phyloP scores from a whole-genome alignment of 108 stramenopile genomes.

The Skeletonema tropicum region DNA sequence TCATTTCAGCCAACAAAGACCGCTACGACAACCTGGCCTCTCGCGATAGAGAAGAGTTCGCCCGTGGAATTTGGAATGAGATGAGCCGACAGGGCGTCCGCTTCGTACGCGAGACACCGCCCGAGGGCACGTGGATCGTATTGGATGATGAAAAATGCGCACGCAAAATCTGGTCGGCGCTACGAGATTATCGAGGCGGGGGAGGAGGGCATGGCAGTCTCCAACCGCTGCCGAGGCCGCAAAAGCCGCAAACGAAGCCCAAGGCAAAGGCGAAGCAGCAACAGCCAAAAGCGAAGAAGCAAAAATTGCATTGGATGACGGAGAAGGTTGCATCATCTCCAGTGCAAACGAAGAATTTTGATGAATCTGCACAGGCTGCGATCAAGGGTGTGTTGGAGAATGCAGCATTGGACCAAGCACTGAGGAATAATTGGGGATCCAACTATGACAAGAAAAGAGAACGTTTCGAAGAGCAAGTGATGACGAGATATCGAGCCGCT shows the following conservation, averaged over 20 bases:
- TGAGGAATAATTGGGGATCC: not conserved
- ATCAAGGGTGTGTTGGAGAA: not conserved
- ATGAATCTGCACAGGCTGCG: not conserved
- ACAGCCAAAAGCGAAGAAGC: not conserved
- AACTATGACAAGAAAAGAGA: not conserved
- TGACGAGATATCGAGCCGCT: not conserved
- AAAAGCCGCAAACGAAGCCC: not conserved
- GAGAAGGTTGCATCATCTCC: not conserved
- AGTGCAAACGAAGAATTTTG: not conserved
- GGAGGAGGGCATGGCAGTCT: not conserved
- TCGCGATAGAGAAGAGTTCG: not conserved
- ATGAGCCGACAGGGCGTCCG: not conserved
- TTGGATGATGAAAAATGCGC: not conserved
- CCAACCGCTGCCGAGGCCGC: not conserved
- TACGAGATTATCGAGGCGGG: not conserved
- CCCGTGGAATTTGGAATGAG: not conserved
- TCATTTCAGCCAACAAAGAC: not conserved
- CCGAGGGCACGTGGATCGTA: not conserved
- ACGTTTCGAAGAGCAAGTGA: not conserved
- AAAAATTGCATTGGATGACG: not conserved
- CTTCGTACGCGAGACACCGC: not conserved
- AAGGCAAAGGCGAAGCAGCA: not conserved
- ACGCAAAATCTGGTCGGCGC: not conserved
- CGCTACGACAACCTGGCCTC: not conserved
- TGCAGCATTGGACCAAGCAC: not conserved